Base-by-base conservation (phyloP, 345 rosid species). In the Psidium friedrichsthalianum region DNA sequence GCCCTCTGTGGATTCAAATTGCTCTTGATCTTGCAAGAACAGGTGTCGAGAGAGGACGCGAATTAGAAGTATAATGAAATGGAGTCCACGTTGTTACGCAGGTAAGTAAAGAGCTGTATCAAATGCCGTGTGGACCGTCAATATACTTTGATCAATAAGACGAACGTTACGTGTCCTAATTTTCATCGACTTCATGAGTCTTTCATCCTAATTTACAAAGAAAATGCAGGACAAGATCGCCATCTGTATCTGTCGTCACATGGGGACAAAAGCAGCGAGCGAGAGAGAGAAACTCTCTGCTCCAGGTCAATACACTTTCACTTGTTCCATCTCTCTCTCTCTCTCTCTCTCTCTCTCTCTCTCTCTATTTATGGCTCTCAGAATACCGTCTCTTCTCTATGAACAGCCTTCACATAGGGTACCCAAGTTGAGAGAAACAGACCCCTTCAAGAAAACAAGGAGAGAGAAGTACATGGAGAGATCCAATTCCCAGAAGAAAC, bases 1-100 rank as follows among this genome's bases (percentile, higher is more conserved):
- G 12, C 16, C 78, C 1, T 0, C 36, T 36, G 36, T 36, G 10
- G 25, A 20, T 18, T 69, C 47, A 25, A 69, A 9, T 69, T 5
- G 9, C 47, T 69, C 1, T 18, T 32, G 47, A 36, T 36, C 22
- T 69, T 20, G 0, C 74, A 29, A 64, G 13, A 64, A 14, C 15
- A 29, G 18, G 22, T 1, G 6, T 29, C 1, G 0, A 64, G 20
- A 64, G 8, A 44, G 36, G 36, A 44, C 5, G 0, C 11, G 36
- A 69, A 36, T 69, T 36, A 18, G 0, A 69, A 69, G 5, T 36
- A 4, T 6, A 5, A 3, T 32, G 6, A 32, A 69, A 32, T 64
- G 5, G 8, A 0, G 6, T 69, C 9, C 18, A 69, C 2, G 24
- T 32, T 32, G 24, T 32, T 32, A 8, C 5, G 15, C 22, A 3